These are phyloP conservation scores for Alternaria gansuensis DNA, from an alignment of 2,329 filamentous ascomycete genomes.

Conservation along the genomic window DNA sequence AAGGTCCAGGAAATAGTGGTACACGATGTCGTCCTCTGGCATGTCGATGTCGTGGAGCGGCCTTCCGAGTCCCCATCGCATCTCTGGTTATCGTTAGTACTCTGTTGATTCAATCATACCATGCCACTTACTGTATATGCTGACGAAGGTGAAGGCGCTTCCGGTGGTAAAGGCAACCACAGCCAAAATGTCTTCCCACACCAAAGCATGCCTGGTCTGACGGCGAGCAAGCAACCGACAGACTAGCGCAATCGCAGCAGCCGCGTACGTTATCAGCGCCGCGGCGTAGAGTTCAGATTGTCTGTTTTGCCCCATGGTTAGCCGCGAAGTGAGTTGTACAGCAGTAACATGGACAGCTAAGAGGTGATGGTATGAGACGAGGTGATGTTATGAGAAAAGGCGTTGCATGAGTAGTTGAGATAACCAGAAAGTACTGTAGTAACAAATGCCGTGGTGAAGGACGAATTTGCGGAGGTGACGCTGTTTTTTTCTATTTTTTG, in stretches of 20 bases:
- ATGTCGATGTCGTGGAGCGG: conserved; percentile 27
- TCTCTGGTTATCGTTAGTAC: conserved; percentile 28
- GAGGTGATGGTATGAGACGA: not conserved
- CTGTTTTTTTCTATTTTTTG: not conserved
- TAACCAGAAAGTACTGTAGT: too few species aligned
- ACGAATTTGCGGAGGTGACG: not conserved
- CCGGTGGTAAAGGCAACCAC: conserved; percentile 31
- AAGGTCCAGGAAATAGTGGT: conserved; percentile 34
- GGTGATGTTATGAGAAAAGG: not conserved
- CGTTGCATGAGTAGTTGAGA: not conserved
- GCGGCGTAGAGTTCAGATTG: conserved; percentile 33
- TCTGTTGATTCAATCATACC: not conserved
- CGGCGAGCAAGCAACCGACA: conserved; percentile 28
- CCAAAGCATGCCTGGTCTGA: conserved; percentile 24
- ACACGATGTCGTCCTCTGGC: conserved; percentile 23
- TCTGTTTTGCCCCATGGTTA: conserved; percentile 26
- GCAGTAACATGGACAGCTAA: not conserved
- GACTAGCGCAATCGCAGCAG: conserved; percentile 30
- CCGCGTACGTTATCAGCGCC: conserved; percentile 32
- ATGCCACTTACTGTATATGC: conserved; percentile 31
- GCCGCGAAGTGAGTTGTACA: not conserved
- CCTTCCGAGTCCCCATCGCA: conserved; percentile 37
- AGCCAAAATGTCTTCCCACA: conserved; percentile 37
- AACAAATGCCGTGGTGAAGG: not conserved
- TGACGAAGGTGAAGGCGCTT: conserved; percentile 35